These are phyloP conservation scores for Scolecobasidium constrictum DNA, from an alignment of 2,329 filamentous ascomycete genomes.

Conservation along the genomic window DNA sequence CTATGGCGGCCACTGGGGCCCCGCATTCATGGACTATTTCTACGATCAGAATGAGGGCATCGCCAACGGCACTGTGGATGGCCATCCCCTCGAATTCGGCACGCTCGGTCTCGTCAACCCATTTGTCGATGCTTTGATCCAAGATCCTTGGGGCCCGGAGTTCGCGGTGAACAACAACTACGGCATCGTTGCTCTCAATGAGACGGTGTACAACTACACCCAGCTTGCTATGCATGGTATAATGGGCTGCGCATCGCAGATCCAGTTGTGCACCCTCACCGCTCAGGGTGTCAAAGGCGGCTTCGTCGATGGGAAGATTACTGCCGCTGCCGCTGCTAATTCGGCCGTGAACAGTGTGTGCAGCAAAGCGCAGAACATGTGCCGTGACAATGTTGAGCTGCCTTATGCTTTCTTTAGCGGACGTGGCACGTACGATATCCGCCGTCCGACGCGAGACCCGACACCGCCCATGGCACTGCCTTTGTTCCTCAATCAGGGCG, in stretches of 20 bases:
- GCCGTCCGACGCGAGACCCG: slow-evolving; percentile 43
- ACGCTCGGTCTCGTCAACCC: slow-evolving; percentile 45
- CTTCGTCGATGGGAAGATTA: no score
- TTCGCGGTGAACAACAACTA: slow-evolving; percentile 47
- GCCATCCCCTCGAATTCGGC: slow-evolving; percentile 42
- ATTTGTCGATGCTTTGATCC: slow-evolving; percentile 43
- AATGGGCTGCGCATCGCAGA: slow-evolving; percentile 36
- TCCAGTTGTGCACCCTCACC: slow-evolving; percentile 45
- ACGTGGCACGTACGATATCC: slow-evolving; percentile 47
- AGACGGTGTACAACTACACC: slow-evolving; percentile 48
- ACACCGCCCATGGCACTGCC: slow-evolving; percentile 52
- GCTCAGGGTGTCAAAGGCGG: no score
- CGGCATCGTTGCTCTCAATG: slow-evolving; percentile 43
- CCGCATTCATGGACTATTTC: slow-evolving; percentile 47
- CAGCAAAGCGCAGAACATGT: slow-evolving; percentile 43
- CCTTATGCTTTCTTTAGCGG: slow-evolving; percentile 43
- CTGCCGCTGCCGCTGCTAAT: no score
- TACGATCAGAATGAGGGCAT: slow-evolving; percentile 47
- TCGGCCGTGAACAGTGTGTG: slow-evolving; percentile 45
- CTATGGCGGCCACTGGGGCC: slow-evolving; percentile 36
- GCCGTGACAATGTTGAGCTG: slow-evolving; percentile 44
- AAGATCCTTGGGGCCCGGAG: slow-evolving; percentile 38
- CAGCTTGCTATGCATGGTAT: slow-evolving; percentile 41
- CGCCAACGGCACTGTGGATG: slow-evolving; percentile 35
- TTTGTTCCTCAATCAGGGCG: slow-evolving; percentile 52